Evolutionary conservation across 2,329 filamentous ascomycete genomes (phyloP).

Genomic region (Colletotrichum cereale): DNA sequence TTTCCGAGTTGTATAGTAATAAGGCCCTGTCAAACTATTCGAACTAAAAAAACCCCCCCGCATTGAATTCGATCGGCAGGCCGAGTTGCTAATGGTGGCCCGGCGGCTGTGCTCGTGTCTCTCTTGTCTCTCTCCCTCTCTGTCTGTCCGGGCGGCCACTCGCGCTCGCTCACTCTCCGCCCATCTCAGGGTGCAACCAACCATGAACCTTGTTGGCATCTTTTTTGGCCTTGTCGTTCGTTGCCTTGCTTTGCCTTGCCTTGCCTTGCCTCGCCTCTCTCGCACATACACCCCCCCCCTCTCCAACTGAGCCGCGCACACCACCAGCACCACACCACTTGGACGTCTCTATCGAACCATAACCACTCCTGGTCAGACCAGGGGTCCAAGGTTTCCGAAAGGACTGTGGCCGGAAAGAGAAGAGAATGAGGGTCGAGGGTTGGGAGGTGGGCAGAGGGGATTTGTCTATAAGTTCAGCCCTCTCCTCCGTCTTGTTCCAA

Average conservation of each 20-base stretch:
- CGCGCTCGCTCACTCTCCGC: too few relatives aligned
- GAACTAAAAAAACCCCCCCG: conserved; percentile 26
- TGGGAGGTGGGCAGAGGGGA: conserved; percentile 7
- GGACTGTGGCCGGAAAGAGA: conserved; percentile 6
- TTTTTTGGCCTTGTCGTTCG: neutral
- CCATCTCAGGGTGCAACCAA: conserved; percentile 37
- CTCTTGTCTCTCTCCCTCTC: too few relatives aligned
- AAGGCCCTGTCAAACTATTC: conserved; percentile 36
- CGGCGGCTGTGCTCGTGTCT: conserved; percentile 4
- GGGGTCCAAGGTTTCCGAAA: conserved; percentile 36
- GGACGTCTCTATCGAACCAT: conserved; percentile 11
- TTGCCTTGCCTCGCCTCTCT: neutral
- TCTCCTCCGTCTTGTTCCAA: conserved; percentile 1
- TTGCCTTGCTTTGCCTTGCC: conserved; percentile 1
- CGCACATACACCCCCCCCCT: neutral
- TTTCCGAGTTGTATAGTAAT: conserved; percentile 36
- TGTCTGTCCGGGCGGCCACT: conserved; percentile 28
- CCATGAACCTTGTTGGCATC: conserved; percentile 23
- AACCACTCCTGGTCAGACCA: conserved; percentile 27
- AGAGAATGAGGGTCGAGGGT: conserved; percentile 14
- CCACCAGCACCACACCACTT: conserved; percentile 17
- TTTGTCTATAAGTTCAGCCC: conserved; percentile 36
- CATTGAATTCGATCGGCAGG: conserved; percentile 31
- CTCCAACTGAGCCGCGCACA: conserved; percentile 26
- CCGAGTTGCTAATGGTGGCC: conserved; percentile 29